Conservation (phyloP, 2,329 filamentous ascomycete genomes). For the Scopulariopsis brevicaulis region DNA sequence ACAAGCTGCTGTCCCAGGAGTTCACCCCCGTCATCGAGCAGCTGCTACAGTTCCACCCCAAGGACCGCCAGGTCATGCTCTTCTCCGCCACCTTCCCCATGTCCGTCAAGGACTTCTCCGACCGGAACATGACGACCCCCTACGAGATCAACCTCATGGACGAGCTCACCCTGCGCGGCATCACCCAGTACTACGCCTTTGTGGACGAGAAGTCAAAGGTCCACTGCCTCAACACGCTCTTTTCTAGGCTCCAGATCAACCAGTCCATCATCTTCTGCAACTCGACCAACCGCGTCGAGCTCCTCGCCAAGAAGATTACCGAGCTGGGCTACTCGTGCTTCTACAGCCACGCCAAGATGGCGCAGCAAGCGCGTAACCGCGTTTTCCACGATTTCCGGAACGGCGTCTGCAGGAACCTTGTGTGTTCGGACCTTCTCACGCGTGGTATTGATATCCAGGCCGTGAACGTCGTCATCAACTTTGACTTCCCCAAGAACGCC, state of each 20-base stretch:
- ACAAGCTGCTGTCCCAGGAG: conserved; percentile 92
- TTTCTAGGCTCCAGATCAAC: conserved; percentile 98
- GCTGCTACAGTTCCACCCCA: conserved; percentile 86
- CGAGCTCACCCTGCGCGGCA: conserved; percentile 92
- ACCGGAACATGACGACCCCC: conserved; percentile 92
- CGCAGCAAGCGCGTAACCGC: conserved; percentile 90
- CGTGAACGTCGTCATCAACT: conserved; percentile 99
- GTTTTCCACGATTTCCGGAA: conserved; percentile 99
- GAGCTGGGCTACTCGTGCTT: conserved; percentile 99
- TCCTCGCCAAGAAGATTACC: conserved; percentile 98
- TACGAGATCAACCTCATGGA: conserved; percentile 99
- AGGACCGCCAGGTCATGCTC: conserved; percentile 97
- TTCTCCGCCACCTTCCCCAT: conserved; percentile 97
- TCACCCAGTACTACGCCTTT: conserved; percentile 98
- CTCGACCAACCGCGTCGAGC: conserved; percentile 94
- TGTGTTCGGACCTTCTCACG: conserved; percentile 94
- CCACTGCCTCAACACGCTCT: conserved; percentile 95
- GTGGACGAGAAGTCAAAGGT: conserved; percentile 99
- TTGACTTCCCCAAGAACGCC: conserved; percentile 98
- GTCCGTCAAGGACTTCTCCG: conserved; percentile 94
- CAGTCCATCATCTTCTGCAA: conserved; percentile 99
- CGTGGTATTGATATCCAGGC: conserved; percentile 99
- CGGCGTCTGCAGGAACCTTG: conserved; percentile 92
- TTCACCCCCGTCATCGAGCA: conserved; percentile 98
- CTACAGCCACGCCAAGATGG: conserved; percentile 98